Percentiles rank a stretch among this genome's conserved stretches.
phyloP scores from a whole-genome alignment of 352 stramenopile genomes.

The Phytophthora capsici region DNA sequence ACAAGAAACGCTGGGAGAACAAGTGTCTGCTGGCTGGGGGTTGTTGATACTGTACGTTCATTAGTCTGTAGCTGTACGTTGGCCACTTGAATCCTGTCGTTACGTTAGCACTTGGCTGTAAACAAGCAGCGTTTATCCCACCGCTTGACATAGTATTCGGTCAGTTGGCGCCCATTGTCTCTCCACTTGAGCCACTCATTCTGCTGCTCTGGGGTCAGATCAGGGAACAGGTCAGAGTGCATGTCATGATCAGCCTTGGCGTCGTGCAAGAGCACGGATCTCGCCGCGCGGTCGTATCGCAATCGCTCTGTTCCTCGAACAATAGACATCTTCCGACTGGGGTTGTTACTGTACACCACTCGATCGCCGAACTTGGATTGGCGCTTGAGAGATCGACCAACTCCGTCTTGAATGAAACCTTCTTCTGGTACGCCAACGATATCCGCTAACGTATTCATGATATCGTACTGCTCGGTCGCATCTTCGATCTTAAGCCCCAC shows the following conservation, averaged over 20 bases:
- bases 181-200: slow-evolving; percentile 23
- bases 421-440: slow-evolving; percentile 42
- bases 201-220: slow-evolving; percentile 24
- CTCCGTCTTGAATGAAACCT: slow-evolving; percentile 45
- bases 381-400: slow-evolving; percentile 54
- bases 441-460: slow-evolving; percentile 49
- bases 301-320: slow-evolving; percentile 46
- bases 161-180: slow-evolving; percentile 41
- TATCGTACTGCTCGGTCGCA: slow-evolving; percentile 44
- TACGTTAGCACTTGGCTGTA: slow-evolving; percentile 9
- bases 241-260: slow-evolving; percentile 31
- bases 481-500: slow-evolving; percentile 39
- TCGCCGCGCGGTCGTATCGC: slow-evolving; percentile 44
- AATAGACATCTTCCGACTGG: slow-evolving; percentile 46
- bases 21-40: slow-evolving; percentile 35
- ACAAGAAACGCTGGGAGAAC: slow-evolving; percentile 11
- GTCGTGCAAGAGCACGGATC: slow-evolving; percentile 22
- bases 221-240: slow-evolving; percentile 43
- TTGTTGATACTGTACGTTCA: not conserved
- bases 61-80: slow-evolving; percentile 1
- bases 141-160: slow-evolving; percentile 60
- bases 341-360: slow-evolving; percentile 66
- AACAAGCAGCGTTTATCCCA: slow-evolving; percentile 51
- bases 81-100: not conserved
- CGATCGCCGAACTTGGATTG: slow-evolving; percentile 36